These are phyloP conservation scores for Amniculicola lignicola DNA, from an alignment of 495 filamentous ascomycete species.

Conservation along the genomic window DNA sequence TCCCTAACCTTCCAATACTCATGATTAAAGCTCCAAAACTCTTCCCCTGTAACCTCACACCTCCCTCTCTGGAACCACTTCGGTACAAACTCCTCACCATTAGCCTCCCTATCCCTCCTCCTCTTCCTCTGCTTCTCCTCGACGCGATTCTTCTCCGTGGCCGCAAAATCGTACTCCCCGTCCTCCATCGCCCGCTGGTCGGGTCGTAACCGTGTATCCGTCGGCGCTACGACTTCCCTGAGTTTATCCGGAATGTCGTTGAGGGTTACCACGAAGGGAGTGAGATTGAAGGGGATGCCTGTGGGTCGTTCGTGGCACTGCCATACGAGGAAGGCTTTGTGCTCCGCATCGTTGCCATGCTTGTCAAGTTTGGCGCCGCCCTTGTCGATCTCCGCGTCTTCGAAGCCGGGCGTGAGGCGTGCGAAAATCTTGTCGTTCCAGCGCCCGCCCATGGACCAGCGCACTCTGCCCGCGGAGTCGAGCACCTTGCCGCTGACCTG, in stretches of 20 bases:
- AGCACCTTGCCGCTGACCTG: constrained; percentile 82
- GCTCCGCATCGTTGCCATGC: constrained; percentile 43
- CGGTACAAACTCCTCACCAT: constrained; percentile 76
- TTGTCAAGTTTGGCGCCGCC: constrained; percentile 10
- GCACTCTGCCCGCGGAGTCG: constrained; percentile 66
- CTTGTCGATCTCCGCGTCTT: constrained; percentile 62
- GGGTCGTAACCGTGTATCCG: constrained; percentile 83
- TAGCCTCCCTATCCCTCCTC: constrained; percentile 66
- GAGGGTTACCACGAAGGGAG: constrained; percentile 90
- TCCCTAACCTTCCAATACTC: constrained; percentile 79
- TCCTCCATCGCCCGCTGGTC: constrained; percentile 99
- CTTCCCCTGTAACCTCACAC: constrained; percentile 79
- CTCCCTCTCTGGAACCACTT: constrained; percentile 75
- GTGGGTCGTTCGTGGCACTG: constrained; percentile 75
- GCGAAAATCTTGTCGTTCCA: constrained; percentile 99
- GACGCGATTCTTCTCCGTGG: constrained; percentile 87
- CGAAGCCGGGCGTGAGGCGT: constrained; percentile 84
- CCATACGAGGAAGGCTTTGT: constrained; percentile 87
- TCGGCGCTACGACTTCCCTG: constrained; percentile 72
- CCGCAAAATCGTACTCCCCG: constrained; percentile 88
- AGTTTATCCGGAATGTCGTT: constrained; percentile 81
- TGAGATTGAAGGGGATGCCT: constrained; percentile 93
- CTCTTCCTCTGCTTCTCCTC: constrained; percentile 89
- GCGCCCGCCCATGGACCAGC: constrained; percentile 85
- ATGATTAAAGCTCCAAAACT: constrained; percentile 83